These are phyloP conservation scores for Metschnikowia lochheadii DNA, from an alignment of 805 yeast genomes.

Conservation along the genomic window DNA sequence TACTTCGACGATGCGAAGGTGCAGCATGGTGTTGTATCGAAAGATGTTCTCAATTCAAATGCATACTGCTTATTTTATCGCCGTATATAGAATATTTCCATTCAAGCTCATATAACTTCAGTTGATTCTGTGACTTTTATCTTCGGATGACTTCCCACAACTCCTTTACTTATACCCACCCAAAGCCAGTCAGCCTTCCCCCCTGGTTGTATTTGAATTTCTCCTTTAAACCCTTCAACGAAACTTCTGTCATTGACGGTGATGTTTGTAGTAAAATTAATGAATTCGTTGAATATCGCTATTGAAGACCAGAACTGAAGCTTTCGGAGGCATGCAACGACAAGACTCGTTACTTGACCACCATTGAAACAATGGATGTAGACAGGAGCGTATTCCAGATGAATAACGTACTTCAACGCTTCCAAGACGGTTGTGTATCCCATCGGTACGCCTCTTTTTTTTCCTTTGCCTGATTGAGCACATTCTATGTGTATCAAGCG, in stretches of 20 bases:
- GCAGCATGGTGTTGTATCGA: conserved; percentile 45
- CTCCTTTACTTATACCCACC: conserved; percentile 58
- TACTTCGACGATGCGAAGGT: conserved; percentile 77
- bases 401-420: conserved; percentile 59
- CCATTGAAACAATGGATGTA: conserved; percentile 89
- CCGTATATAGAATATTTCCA: conserved; percentile 26
- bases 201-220: conserved; percentile 44
- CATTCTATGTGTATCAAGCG: conserved; percentile 63
- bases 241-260: conserved; percentile 81
- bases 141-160: conserved; percentile 55
- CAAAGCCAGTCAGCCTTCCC: conserved; percentile 60
- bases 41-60: conserved; percentile 60
- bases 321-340: conserved; percentile 82
- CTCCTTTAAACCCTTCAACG: conserved; percentile 74
- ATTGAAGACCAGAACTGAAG: conserved; percentile 85
- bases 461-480: conserved; percentile 66
- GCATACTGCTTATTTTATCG: conserved; percentile 83
- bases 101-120: background rate
- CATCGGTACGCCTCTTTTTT: conserved; percentile 79
- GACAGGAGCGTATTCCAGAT: conserved; percentile 59
- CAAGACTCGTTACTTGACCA: conserved; percentile 77
- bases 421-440: conserved; percentile 57
- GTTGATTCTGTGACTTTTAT: conserved; percentile 30
- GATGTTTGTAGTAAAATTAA: conserved; percentile 68
- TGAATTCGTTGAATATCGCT: conserved; percentile 81